Percentiles rank a stretch among this genome's conserved stretches.
Evolutionary conservation across 169 alveolate species (phyloP).

Genomic region (Perkinsus olseni): DNA sequence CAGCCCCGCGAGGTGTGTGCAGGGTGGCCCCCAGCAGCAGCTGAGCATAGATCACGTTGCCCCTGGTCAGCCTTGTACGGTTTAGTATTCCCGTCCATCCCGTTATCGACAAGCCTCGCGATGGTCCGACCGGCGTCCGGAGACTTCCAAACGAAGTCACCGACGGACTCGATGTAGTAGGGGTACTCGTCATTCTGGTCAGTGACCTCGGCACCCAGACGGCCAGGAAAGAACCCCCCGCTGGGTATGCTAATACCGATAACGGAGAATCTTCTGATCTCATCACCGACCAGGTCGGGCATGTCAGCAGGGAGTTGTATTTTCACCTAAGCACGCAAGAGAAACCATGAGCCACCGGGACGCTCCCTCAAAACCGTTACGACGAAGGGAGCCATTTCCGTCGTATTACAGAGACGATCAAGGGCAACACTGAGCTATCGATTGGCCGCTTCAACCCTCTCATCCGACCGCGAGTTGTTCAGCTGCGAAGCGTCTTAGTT

Average conservation of each 20-base stretch:
- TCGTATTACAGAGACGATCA: too few relatives aligned
- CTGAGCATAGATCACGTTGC: not conserved
- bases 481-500: too few relatives aligned
- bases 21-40: not conserved
- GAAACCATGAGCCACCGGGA: too few relatives aligned
- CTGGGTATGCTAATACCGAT: not conserved
- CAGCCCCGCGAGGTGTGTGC: not conserved
- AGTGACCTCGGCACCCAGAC: conserved; percentile 7
- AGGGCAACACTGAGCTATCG: too few relatives aligned
- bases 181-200: not conserved
- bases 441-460: too few relatives aligned
- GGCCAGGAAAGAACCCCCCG: not conserved
- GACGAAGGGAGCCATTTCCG: too few relatives aligned
- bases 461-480: too few relatives aligned
- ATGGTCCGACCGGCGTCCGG: conserved; percentile 9
- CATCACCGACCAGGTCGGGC: not conserved
- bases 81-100: not conserved
- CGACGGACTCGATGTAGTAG: not conserved
- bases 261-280: not conserved
- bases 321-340: not conserved
- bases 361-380: too few relatives aligned
- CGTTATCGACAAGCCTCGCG: conserved; percentile 2
- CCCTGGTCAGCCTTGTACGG: not conserved
- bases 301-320: not conserved
- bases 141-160: not conserved